Evolutionary conservation across 2,329 filamentous ascomycete genomes (phyloP).

Genomic region (Alternaria gaisen): DNA sequence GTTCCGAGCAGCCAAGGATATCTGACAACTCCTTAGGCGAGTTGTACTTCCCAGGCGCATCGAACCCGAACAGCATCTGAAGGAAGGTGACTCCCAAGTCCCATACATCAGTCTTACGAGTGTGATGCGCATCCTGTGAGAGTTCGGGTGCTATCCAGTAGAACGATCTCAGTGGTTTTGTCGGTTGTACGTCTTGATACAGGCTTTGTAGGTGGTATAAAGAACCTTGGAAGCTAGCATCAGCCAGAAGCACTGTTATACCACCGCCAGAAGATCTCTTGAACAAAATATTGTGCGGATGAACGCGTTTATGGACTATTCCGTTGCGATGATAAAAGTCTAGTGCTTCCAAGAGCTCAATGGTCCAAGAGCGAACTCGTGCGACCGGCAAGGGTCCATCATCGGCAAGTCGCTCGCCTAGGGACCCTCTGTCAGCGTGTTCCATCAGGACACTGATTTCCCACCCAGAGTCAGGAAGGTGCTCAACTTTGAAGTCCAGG

Average conservation of each 20-base stretch:
- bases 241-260: conserved; percentile 74
- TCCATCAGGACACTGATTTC: conserved; percentile 79
- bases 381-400: conserved; percentile 76
- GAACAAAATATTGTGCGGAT: conserved; percentile 80
- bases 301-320: conserved; percentile 83
- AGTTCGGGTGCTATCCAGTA: conserved; percentile 88
- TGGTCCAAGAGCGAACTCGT: conserved; percentile 87
- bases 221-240: conserved; percentile 74
- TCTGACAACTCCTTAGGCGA: conserved; percentile 80
- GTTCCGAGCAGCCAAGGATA: conserved; percentile 73
- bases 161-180: conserved; percentile 73
- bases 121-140: conserved; percentile 64
- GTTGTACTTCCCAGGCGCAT: conserved; percentile 77
- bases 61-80: conserved; percentile 91
- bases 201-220: conserved; percentile 69
- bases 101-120: conserved; percentile 90
- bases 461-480: conserved; percentile 65
- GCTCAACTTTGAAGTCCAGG: conserved; percentile 79
- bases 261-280: conserved; percentile 74
- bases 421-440: conserved; percentile 80
- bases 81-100: conserved; percentile 90
- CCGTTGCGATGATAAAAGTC: conserved; percentile 87
- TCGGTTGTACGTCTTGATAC: conserved; percentile 59
- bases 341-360: conserved; percentile 87
- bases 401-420: conserved; percentile 83